phyloP scores from a whole-genome alignment of 495 filamentous ascomycete genomes.

The Penicillium arizonense region DNA sequence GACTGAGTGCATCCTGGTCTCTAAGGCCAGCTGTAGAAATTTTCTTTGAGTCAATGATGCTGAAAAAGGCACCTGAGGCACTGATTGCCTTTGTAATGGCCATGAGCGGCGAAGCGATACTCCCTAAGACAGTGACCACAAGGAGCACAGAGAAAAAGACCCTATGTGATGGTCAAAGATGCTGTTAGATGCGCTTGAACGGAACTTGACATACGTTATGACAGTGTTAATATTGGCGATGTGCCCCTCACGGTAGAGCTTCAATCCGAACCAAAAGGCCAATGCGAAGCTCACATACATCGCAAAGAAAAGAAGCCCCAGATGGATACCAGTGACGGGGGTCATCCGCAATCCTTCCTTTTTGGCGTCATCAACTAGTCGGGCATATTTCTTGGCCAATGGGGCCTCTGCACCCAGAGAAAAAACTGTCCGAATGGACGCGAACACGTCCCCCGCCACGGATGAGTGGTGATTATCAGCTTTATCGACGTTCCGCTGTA shows the following conservation, averaged over 20 bases:
- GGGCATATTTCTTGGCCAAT: constrained; percentile 37
- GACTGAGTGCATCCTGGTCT: constrained; percentile 14
- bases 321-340: constrained; percentile 24
- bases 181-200: too few species aligned
- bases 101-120: constrained; percentile 42
- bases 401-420: constrained; percentile 47
- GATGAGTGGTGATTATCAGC: constrained; percentile 33
- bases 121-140: constrained; percentile 24
- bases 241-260: constrained; percentile 33
- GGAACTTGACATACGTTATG: constrained; percentile 41
- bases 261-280: constrained; percentile 52
- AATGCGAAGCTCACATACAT: constrained; percentile 49
- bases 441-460: constrained; percentile 50
- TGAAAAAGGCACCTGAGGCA: constrained; percentile 43
- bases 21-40: constrained; percentile 33
- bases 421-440: constrained; percentile 50
- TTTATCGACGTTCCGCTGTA: constrained; percentile 25
- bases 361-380: constrained; percentile 57
- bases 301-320: constrained; percentile 34
- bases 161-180: constrained; percentile 23
- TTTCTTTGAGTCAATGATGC: constrained; percentile 44
- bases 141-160: constrained; percentile 47
- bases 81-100: constrained; percentile 47
- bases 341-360: constrained; percentile 44
- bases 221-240: constrained; percentile 45